These are phyloP conservation scores for Fusarium sp. DNA, from an alignment of 2,329 filamentous ascomycete genomes.

Conservation along the genomic window DNA sequence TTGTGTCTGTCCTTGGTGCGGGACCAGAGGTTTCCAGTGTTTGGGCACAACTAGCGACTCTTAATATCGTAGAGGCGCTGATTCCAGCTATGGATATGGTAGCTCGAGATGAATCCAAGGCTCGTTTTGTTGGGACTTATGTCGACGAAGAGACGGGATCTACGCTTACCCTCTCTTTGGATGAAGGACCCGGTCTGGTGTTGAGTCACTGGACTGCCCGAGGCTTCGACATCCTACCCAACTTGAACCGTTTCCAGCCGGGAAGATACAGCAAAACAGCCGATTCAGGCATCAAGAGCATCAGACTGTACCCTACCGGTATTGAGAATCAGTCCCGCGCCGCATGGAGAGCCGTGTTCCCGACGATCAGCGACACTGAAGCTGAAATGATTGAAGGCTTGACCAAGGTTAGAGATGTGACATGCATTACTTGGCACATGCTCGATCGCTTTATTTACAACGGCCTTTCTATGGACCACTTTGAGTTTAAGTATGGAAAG, in stretches of 20 bases:
- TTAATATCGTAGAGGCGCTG: neutral
- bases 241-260: conserved; percentile 3
- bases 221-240: neutral
- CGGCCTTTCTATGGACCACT: neutral
- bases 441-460: conserved; percentile 6
- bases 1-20: neutral
- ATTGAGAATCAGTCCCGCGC: neutral
- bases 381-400: neutral
- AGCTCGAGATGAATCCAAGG: neutral
- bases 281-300: neutral
- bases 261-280: neutral
- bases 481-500: neutral
- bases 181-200: neutral
- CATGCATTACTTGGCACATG: conserved; percentile 8
- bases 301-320: neutral
- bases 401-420: neutral
- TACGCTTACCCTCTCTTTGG: neutral
- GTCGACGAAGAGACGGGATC: neutral
- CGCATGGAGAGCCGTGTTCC: conserved; percentile 6
- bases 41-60: neutral
- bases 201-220: neutral
- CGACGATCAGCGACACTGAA: neutral
- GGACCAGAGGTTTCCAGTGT: neutral
- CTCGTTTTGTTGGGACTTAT: neutral
- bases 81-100: neutral